Conservation (phyloP, 2,329 filamentous ascomycete genomes). For the Ascochyta viciae-villosae region DNA sequence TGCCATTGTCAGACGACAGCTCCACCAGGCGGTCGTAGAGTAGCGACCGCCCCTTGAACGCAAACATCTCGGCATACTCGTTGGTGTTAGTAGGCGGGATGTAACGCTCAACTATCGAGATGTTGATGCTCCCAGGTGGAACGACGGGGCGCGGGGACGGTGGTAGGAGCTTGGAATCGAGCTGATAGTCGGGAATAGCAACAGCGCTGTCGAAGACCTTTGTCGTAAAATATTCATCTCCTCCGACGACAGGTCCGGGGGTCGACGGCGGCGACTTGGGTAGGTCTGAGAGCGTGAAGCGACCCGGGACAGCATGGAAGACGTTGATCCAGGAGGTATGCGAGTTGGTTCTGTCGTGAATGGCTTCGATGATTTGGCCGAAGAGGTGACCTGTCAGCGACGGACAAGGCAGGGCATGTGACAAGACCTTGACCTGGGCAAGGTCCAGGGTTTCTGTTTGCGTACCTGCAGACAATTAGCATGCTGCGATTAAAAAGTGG, state of each 20-base stretch:
- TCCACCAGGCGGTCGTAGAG: conserved; percentile 68
- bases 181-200: conserved; percentile 64
- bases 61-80: conserved; percentile 67
- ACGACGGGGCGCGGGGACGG: conserved; percentile 65
- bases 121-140: conserved; percentile 65
- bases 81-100: conserved; percentile 67
- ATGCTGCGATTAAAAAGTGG: neutral
- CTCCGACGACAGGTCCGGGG: conserved; percentile 58
- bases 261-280: conserved; percentile 69
- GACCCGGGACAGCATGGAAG: conserved; percentile 68
- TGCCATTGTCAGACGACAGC: conserved; percentile 63
- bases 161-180: conserved; percentile 58
- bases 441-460: conserved; percentile 42
- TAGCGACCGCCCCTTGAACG: conserved; percentile 59
- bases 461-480: conserved; percentile 35
- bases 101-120: conserved; percentile 69
- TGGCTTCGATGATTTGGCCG: conserved; percentile 60
- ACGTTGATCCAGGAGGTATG: conserved; percentile 68
- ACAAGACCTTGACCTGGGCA: conserved; percentile 62
- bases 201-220: conserved; percentile 69
- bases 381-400: conserved; percentile 60
- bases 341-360: conserved; percentile 61
- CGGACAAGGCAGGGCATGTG: conserved; percentile 66
- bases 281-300: conserved; percentile 67
- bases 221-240: conserved; percentile 67